Conservation (phyloP, 192 early-diverging fungal species). For the Gryganskiella cystojenkinii region DNA sequence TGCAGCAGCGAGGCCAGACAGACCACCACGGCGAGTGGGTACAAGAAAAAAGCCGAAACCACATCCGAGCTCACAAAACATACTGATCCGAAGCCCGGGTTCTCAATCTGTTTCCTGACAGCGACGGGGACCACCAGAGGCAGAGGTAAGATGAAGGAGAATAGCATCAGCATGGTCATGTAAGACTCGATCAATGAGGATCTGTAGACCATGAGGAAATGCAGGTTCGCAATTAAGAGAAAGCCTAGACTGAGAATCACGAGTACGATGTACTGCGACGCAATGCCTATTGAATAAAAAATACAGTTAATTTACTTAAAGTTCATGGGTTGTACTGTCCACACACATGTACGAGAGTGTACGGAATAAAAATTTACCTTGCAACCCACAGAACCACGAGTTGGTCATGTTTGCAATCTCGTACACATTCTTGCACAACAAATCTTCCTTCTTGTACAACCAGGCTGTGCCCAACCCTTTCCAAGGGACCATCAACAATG, state of each 20-base stretch:
- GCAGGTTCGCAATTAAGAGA: slow-evolving; percentile 34
- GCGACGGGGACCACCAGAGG: slow-evolving; percentile 17
- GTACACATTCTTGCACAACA: slow-evolving; percentile 28
- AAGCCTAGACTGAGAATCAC: slow-evolving; percentile 16
- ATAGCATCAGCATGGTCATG: slow-evolving; percentile 12
- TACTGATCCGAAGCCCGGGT: slow-evolving; percentile 31
- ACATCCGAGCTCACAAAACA: slow-evolving; percentile 29
- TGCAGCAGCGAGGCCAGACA: slow-evolving; percentile 29
- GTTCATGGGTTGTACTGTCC: too few relatives aligned
- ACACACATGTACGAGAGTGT: too few relatives aligned
- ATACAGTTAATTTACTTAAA: too few relatives aligned
- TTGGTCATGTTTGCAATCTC: slow-evolving; percentile 32
- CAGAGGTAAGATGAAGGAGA: slow-evolving; percentile 16
- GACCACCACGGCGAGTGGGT: slow-evolving; percentile 20
- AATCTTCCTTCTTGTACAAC: slow-evolving; percentile 18
- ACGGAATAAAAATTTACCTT: slow-evolving; percentile 30
- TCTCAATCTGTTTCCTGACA: slow-evolving; percentile 19
- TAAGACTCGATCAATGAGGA: slow-evolving; percentile 16
- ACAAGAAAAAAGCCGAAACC: slow-evolving; percentile 21
- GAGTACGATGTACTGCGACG: slow-evolving; percentile 17
- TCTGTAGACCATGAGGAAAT: slow-evolving; percentile 20
- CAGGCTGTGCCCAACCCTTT: slow-evolving; percentile 20
- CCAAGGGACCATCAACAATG: slow-evolving; percentile 11
- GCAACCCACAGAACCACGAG: slow-evolving; percentile 42
- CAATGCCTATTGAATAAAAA: slow-evolving; percentile 25